Percentiles rank a stretch among this genome's conserved stretches.
These are phyloP conservation scores for Oenanthe javanica DNA, from an alignment of 140 eudicot genomes.

Conservation along the genomic window DNA sequence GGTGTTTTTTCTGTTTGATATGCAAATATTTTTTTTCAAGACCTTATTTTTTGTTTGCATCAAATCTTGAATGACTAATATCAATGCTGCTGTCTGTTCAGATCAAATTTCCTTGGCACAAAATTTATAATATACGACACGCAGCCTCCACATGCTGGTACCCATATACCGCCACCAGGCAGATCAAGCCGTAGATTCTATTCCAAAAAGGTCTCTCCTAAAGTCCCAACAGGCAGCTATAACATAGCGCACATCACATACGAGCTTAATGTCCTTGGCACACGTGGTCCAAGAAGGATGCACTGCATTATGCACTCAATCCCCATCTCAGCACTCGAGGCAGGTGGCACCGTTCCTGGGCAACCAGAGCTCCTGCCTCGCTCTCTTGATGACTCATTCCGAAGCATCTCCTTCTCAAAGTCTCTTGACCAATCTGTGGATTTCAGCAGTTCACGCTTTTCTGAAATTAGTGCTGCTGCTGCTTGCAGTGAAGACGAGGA, in stretches of 20 bases:
- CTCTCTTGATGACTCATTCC: slow-evolving; percentile 67
- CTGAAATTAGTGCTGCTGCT: slow-evolving; percentile 36
- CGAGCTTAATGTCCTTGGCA: slow-evolving; percentile 79
- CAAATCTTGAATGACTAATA: background rate
- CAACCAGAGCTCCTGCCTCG: slow-evolving; percentile 72
- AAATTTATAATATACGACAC: slow-evolving; percentile 87
- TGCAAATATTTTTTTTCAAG: background rate
- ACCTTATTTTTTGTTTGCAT: background rate
- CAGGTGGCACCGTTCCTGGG: slow-evolving; percentile 71
- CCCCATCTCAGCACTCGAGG: slow-evolving; percentile 64
- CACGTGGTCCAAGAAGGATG: slow-evolving; percentile 89
- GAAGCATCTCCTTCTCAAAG: slow-evolving; percentile 74
- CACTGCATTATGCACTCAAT: slow-evolving; percentile 80
- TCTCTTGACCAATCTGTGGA: slow-evolving; percentile 72
- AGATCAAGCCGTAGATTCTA: slow-evolving; percentile 64
- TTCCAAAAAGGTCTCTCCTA: slow-evolving; percentile 82
- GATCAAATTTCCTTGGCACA: slow-evolving; percentile 94
- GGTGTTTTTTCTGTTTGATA: background rate
- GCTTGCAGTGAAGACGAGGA: slow-evolving; percentile 32
- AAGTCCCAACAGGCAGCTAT: slow-evolving; percentile 77
- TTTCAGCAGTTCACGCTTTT: slow-evolving; percentile 64
- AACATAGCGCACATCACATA: slow-evolving; percentile 77
- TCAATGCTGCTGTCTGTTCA: slow-evolving; percentile 19
- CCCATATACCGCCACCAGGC: slow-evolving; percentile 51
- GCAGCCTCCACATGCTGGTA: slow-evolving; percentile 55